phyloP scores from a whole-genome alignment of 495 filamentous ascomycete species.

The Cladorrhinum samala region DNA sequence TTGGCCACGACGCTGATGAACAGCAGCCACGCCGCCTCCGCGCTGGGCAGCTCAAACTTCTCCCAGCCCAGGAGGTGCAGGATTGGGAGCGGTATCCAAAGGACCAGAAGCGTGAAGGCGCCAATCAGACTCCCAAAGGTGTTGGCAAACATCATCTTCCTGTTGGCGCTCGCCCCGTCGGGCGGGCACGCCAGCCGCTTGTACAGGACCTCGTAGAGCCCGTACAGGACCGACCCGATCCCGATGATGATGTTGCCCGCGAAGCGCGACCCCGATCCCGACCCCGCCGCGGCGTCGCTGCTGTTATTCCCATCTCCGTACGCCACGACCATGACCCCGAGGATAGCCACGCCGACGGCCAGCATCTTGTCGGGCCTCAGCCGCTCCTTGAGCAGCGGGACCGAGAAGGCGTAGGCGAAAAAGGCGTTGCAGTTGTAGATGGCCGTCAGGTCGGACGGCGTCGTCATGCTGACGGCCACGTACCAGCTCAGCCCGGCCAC shows the following conservation, averaged over 20 bases:
- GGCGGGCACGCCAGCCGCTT: conserved; percentile 89
- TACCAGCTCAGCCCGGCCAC: conserved; percentile 95
- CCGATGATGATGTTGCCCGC: conserved; percentile 90
- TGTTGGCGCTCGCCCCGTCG: conserved; percentile 70
- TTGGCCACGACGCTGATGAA: conserved; percentile 76
- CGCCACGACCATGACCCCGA: conserved; percentile 84
- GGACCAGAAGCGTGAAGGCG: conserved; percentile 69
- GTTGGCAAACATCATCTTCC: conserved; percentile 89
- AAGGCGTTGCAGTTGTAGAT: conserved; percentile 99
- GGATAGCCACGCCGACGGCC: conserved; percentile 76
- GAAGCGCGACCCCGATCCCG: conserved; percentile 46
- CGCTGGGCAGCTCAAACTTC: conserved; percentile 71
- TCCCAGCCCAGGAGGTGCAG: conserved; percentile 73
- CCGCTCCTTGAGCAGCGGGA: conserved; percentile 80
- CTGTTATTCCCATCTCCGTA: conserved; percentile 61
- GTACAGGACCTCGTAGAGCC: conserved; percentile 94
- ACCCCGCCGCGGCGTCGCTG: conserved; percentile 34
- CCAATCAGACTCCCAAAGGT: conserved; percentile 85
- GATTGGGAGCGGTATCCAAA: conserved; percentile 89
- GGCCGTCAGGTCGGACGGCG: conserved; percentile 84
- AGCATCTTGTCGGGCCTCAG: conserved; percentile 72
- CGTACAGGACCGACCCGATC: conserved; percentile 87
- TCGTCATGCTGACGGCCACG: conserved; percentile 86
- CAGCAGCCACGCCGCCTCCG: conserved; percentile 71
- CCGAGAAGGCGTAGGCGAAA: conserved; percentile 94